Percentiles rank a stretch among this genome's conserved stretches.
These are phyloP conservation scores for Beauveria rudraprayagi DNA, from an alignment of 2,329 filamentous ascomycete species.

Conservation along the genomic window DNA sequence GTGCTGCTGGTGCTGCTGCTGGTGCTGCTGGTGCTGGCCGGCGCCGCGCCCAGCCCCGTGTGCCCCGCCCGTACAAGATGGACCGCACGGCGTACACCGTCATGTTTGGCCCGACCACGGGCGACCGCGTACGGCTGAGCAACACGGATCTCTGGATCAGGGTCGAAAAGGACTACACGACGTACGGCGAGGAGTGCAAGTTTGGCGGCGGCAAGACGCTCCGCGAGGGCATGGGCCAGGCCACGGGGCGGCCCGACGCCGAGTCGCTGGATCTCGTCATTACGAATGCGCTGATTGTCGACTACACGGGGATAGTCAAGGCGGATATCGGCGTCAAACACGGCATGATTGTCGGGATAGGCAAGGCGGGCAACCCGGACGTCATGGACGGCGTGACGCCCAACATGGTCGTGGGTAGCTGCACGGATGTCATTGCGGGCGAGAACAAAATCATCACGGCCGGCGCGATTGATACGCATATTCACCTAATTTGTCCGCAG, in stretches of 20 bases:
- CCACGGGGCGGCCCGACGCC: slow-evolving; percentile 63
- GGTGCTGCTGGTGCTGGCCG: slow-evolving; percentile 69
- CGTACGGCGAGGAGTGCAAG: slow-evolving; percentile 87
- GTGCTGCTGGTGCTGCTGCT: slow-evolving; percentile 63
- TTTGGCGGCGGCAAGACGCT: slow-evolving; percentile 94
- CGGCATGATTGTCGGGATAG: slow-evolving; percentile 78
- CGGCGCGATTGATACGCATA: slow-evolving; percentile 82
- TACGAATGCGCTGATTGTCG: slow-evolving; percentile 81
- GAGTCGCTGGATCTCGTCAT: slow-evolving; percentile 78
- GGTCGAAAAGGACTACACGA: slow-evolving; percentile 78
- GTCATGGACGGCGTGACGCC: slow-evolving; percentile 82
- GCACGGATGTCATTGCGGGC: slow-evolving; percentile 85
- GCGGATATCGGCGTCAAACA: slow-evolving; percentile 91
- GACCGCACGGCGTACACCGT: slow-evolving; percentile 69
- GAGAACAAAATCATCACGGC: slow-evolving; percentile 88
- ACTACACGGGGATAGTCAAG: slow-evolving; percentile 91
- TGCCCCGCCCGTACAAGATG: slow-evolving; percentile 75
- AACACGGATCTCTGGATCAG: slow-evolving; percentile 83
- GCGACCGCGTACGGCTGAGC: slow-evolving; percentile 75
- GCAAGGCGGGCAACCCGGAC: slow-evolving; percentile 95
- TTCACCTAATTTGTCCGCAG: slow-evolving; percentile 93
- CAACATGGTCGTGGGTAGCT: slow-evolving; percentile 74
- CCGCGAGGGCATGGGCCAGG: slow-evolving; percentile 92
- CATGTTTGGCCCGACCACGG: slow-evolving; percentile 91
- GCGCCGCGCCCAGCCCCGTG: slow-evolving; percentile 74